These are phyloP conservation scores for Adansonia grandidieri DNA, from an alignment of 441 rosid species.

Conservation along the genomic window DNA sequence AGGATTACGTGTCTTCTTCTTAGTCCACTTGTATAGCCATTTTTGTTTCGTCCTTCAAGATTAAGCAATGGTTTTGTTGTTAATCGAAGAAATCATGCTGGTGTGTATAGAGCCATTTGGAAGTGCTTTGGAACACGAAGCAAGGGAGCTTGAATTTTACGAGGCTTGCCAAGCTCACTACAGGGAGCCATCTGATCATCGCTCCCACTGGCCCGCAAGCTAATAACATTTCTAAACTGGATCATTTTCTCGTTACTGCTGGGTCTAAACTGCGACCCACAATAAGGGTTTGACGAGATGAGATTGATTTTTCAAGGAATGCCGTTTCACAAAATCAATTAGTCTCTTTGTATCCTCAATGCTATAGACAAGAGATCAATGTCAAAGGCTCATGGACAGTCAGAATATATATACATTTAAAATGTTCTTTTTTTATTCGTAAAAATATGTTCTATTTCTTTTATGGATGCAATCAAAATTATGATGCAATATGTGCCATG, in stretches of 20 bases:
- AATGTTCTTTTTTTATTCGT: too few species aligned
- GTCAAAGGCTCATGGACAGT: not conserved
- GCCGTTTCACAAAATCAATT: conserved; percentile 66
- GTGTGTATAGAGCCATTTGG: conserved; percentile 51
- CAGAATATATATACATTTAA: not conserved
- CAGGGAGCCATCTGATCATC: conserved; percentile 96
- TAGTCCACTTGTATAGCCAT: not conserved
- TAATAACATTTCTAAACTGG: conserved; percentile 65
- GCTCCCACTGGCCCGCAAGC: conserved; percentile 75
- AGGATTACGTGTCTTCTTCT: not conserved
- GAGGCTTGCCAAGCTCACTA: conserved; percentile 87
- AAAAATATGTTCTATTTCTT: too few species aligned
- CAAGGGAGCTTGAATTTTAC: conserved; percentile 60
- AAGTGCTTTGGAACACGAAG: conserved; percentile 78
- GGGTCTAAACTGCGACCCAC: conserved; percentile 78
- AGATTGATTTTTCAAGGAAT: conserved; percentile 95
- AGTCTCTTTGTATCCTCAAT: conserved; percentile 82
- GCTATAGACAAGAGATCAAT: conserved; percentile 46
- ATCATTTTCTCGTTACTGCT: conserved; percentile 70
- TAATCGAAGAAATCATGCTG: conserved; percentile 7
- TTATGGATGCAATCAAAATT: too few species aligned
- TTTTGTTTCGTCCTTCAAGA: not conserved
- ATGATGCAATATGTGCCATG: too few species aligned
- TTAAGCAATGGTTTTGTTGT: not conserved
- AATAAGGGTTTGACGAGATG: conserved; percentile 78